A percentile compares a stretch with the other conserved stretches of the same genome.
Conservation (phyloP, 306 rosid genomes). For the Prunus kanzakura region DNA sequence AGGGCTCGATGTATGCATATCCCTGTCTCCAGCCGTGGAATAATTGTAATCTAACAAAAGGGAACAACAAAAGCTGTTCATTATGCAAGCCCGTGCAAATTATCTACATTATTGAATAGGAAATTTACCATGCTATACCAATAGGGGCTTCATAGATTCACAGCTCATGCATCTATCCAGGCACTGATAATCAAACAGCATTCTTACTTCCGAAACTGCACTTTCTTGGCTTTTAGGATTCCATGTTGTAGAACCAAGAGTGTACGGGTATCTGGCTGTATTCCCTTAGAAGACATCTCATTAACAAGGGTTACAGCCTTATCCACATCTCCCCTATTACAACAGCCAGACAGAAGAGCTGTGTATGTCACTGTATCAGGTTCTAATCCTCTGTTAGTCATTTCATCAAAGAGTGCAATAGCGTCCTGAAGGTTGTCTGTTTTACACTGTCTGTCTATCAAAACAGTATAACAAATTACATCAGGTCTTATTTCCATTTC, state of each 20-base stretch:
- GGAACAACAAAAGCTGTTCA: neutral
- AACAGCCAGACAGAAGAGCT: slow-evolving; percentile 54
- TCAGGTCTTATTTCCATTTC: slow-evolving; percentile 55
- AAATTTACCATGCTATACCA: neutral
- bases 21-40: slow-evolving; percentile 3
- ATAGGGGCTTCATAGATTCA: slow-evolving; percentile 5
- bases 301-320: slow-evolving; percentile 38
- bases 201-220: slow-evolving; percentile 29
- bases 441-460: slow-evolving; percentile 60
- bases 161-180: slow-evolving; percentile 19
- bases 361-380: slow-evolving; percentile 71
- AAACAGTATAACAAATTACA: slow-evolving; percentile 63
- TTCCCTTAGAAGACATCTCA: slow-evolving; percentile 59
- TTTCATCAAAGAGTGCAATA: slow-evolving; percentile 45
- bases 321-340: slow-evolving; percentile 35
- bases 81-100: neutral
- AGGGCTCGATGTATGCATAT: neutral
- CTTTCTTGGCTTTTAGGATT: slow-evolving; percentile 54
- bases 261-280: slow-evolving; percentile 26
- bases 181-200: slow-evolving; percentile 7
- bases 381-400: slow-evolving; percentile 54
- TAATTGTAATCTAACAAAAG: neutral
- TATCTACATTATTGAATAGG: neutral
- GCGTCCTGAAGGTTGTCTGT: slow-evolving; percentile 50
- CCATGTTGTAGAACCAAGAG: slow-evolving; percentile 39